phyloP scores from a whole-genome alignment of 2,329 filamentous ascomycete species.

The Fusarium robinianum region DNA sequence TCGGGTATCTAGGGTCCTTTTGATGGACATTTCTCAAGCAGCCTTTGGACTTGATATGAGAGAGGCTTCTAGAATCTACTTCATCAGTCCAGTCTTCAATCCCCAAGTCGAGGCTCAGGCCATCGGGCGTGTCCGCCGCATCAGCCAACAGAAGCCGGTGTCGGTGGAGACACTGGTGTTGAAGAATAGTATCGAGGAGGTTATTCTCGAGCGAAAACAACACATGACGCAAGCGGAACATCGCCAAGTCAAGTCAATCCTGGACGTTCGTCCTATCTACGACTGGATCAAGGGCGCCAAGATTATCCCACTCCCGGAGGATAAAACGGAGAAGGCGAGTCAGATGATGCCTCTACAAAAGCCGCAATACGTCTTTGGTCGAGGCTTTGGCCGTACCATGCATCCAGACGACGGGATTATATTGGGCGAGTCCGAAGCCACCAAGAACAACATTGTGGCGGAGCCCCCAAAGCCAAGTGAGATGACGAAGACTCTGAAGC shows the following conservation, averaged over 20 bases:
- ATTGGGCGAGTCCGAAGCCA: conserved; percentile 30
- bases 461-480: conserved; percentile 9
- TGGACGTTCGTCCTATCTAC: conserved; percentile 62
- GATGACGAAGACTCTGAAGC: conserved; percentile 33
- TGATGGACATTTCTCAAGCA: conserved; percentile 91
- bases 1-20: conserved; percentile 62
- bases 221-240: conserved; percentile 74
- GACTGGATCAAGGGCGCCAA: conserved; percentile 61
- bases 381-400: conserved; percentile 48
- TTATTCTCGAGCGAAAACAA: conserved; percentile 73
- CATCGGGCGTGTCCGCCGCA: conserved; percentile 85
- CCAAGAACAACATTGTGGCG: conserved; percentile 9
- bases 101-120: conserved; percentile 87
- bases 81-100: conserved; percentile 85
- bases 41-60: conserved; percentile 87
- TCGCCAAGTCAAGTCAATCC: conserved; percentile 57
- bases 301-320: conserved; percentile 45
- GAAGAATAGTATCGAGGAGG: conserved; percentile 79
- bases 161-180: conserved; percentile 86
- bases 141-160: conserved; percentile 79
- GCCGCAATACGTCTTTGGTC: conserved; percentile 57
- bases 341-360: conserved; percentile 54
- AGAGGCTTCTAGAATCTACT: conserved; percentile 83
- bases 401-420: conserved; percentile 55
- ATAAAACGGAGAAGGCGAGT: conserved; percentile 41